These are phyloP conservation scores for Trichoderma breve DNA, from an alignment of 2,329 filamentous ascomycete genomes.

Conservation along the genomic window DNA sequence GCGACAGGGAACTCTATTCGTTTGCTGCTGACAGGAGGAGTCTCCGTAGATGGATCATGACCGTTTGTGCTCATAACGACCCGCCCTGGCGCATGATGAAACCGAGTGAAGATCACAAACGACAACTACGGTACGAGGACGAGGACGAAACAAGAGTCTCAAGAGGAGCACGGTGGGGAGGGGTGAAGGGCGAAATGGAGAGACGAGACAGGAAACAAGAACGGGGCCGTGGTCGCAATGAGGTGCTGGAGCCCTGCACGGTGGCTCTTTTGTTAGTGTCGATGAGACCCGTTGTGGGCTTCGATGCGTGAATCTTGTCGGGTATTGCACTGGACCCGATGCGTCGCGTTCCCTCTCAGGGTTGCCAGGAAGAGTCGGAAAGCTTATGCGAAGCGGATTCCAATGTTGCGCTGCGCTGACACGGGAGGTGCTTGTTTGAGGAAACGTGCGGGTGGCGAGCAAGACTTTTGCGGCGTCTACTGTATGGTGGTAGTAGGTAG, in stretches of 20 bases:
- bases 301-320: constrained; percentile 17
- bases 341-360: constrained; percentile 2
- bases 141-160: constrained; percentile 12
- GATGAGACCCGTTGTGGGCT: constrained; percentile 23
- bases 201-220: constrained; percentile 13
- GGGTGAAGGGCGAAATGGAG: constrained; percentile 14
- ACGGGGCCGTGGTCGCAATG: constrained; percentile 25
- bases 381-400: constrained; percentile 16
- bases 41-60: constrained; percentile 36
- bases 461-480: neutral
- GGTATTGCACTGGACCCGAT: constrained; percentile 2
- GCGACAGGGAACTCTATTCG: constrained; percentile 20
- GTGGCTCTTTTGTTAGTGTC: constrained; percentile 29
- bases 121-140: constrained; percentile 10
- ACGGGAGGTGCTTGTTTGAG: constrained; percentile 17
- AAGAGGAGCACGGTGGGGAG: constrained; percentile 20
- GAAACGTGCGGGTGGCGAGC: constrained; percentile 21
- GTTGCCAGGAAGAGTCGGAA: constrained; percentile 17
- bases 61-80: constrained; percentile 38
- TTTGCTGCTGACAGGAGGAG: constrained; percentile 26
- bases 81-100: constrained; percentile 34
- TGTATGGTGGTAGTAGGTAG: neutral
- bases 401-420: constrained; percentile 13
- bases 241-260: constrained; percentile 20
- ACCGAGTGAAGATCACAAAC: constrained; percentile 23